Conservation (phyloP, 768 basidiomycete genomes). For the Lactarius pseudohatsudake region DNA sequence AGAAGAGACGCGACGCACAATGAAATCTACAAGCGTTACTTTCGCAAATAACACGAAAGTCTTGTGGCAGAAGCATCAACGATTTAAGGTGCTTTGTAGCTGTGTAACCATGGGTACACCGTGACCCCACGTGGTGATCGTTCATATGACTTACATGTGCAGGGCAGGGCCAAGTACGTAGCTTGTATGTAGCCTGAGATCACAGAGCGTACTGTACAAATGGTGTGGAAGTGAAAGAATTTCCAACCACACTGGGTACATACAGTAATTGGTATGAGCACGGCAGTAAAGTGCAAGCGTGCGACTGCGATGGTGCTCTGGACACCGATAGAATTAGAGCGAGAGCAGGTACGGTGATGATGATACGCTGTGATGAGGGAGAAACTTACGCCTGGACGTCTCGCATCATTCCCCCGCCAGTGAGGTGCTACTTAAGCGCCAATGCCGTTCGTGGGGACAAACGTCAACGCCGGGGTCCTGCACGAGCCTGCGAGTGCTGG, state of each 20-base stretch:
- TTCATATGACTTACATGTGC: neutral
- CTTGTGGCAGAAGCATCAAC: neutral
- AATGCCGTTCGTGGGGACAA: neutral
- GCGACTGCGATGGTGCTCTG: too few species aligned
- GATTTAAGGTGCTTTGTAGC: neutral
- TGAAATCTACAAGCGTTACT: constrained; percentile 73
- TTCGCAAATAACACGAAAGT: constrained; percentile 42
- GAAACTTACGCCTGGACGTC: too few species aligned
- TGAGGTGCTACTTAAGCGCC: neutral
- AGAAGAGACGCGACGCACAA: constrained; percentile 93
- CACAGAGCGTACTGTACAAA: neutral
- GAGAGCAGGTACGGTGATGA: neutral
- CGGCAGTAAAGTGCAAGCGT: too few species aligned
- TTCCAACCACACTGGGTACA: neutral
- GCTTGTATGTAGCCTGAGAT: neutral
- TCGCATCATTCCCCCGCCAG: too few species aligned
- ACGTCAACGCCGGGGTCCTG: neutral
- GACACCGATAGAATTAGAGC: neutral
- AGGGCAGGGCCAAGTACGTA: neutral
- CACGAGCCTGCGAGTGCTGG: neutral
- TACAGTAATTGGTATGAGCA: neutral
- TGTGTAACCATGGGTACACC: neutral
- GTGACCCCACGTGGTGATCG: neutral
- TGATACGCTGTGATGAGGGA: too few species aligned
- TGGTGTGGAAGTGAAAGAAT: neutral